Percentiles rank a stretch among this genome's conserved stretches.
These are phyloP conservation scores for Mortierella sp. DNA, from an alignment of 371 early-diverging fungal species.

Conservation along the genomic window DNA sequence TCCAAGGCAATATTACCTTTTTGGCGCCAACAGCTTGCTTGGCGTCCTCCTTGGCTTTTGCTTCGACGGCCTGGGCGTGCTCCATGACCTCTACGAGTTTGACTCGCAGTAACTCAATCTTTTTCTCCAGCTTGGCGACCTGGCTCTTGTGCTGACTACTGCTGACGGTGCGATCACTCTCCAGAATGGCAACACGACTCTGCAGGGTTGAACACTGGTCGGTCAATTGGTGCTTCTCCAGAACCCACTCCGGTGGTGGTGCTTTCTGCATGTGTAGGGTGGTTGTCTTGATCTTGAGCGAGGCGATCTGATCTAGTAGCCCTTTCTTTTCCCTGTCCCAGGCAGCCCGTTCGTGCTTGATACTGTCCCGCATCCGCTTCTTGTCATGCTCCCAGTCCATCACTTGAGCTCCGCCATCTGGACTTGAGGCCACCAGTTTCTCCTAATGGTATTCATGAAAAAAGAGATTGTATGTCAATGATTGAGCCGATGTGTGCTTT, in stretches of 20 bases:
- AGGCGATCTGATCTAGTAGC: constrained; percentile 48
- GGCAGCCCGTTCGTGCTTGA: constrained; percentile 21
- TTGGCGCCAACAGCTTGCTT: constrained; percentile 3
- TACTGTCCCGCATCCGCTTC: constrained; percentile 24
- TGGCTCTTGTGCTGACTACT: not conserved
- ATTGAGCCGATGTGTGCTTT: too few relatives aligned
- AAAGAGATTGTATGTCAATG: not conserved
- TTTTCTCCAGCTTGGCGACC: constrained; percentile 36
- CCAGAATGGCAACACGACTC: constrained; percentile 30
- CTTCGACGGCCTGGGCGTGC: constrained; percentile 19
- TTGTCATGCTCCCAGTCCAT: constrained; percentile 41
- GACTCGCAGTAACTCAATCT: constrained; percentile 23
- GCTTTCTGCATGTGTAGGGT: constrained; percentile 35
- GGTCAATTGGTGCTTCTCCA: constrained; percentile 38
- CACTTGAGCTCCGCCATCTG: constrained; percentile 28
- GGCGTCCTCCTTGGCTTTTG: constrained; percentile 12
- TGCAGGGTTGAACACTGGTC: constrained; percentile 33
- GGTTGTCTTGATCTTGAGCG: constrained; percentile 42
- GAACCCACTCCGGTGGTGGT: constrained; percentile 46
- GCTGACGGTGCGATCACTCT: constrained; percentile 26
- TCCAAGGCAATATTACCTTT: constrained; percentile 13
- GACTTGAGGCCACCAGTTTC: constrained; percentile 18
- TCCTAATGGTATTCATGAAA: not conserved
- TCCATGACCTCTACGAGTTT: constrained; percentile 47
- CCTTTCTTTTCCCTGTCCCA: constrained; percentile 51